Conservation (phyloP, 768 basidiomycete genomes). For the Suillus occidentalis region DNA sequence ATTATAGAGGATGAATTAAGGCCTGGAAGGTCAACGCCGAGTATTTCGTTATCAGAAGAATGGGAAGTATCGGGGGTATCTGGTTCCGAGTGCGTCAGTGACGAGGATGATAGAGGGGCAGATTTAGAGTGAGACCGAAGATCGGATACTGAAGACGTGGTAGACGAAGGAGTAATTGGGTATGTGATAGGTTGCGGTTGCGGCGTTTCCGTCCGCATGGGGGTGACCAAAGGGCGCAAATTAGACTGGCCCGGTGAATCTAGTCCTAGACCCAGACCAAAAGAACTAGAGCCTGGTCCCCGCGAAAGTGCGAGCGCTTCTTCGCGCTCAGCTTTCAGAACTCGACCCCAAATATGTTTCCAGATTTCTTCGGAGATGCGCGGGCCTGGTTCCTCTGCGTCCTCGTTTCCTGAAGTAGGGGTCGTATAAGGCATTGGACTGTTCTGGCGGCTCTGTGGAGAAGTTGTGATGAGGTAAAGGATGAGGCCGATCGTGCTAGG, state of each 20-base stretch:
- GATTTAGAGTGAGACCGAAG: constrained; percentile 48
- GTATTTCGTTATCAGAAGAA: constrained; percentile 37
- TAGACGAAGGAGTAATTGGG: constrained; percentile 36
- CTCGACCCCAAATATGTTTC: constrained; percentile 81
- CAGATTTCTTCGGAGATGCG: constrained; percentile 85
- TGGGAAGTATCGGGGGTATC: constrained; percentile 58
- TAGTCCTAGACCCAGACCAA: constrained; percentile 46
- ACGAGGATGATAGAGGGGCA: constrained; percentile 46
- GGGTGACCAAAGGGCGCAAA: constrained; percentile 50
- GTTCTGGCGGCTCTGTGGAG: constrained; percentile 21
- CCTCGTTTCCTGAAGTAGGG: constrained; percentile 26
- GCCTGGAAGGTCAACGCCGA: constrained; percentile 65
- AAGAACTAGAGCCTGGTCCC: constrained; percentile 38
- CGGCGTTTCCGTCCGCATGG: constrained; percentile 35
- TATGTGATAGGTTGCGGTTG: constrained; percentile 36
- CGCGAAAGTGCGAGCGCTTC: constrained; percentile 33
- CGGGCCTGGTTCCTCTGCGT: constrained; percentile 66
- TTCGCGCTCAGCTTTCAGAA: constrained; percentile 61
- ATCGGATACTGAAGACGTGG: constrained; percentile 55
- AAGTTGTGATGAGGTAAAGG: constrained; percentile 69
- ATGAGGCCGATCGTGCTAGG: constrained; percentile 83
- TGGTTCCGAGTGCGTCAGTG: constrained; percentile 41
- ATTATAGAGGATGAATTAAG: constrained; percentile 63
- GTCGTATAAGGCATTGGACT: constrained; percentile 20
- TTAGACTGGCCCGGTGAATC: constrained; percentile 33